Base-by-base conservation (phyloP, 2,329 filamentous ascomycete species). In the Nemania sp. region DNA sequence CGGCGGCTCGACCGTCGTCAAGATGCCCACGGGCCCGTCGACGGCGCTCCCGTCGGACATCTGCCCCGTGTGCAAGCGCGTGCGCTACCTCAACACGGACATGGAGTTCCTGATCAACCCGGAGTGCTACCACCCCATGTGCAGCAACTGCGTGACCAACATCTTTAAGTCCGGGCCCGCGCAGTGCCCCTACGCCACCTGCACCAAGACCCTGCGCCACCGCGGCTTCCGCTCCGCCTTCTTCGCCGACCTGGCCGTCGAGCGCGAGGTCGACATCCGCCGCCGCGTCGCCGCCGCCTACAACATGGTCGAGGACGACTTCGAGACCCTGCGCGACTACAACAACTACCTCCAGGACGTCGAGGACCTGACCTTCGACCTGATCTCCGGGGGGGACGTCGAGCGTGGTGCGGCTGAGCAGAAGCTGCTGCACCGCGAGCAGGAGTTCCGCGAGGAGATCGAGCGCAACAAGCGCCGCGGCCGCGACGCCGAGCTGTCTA, bases 121-220 rank as follows among this genome's bases (percentile, higher is more conserved):
- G 8, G 94, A 97, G 85, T 99, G 96, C 87, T 99, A 99, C 85
- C 96, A 99, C 85, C 93, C 93, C 74, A 98, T 99, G 93, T 99
- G 96, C 85, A 92, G 93, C 79, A 94, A 93, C 65, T 99, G 96
- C 83, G 94, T 98, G 49, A 92, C 95, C 80, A 92, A 95, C 64
- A 93, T 98, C 75, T 99, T 98, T 86, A 92, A 92, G 41, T 90
- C 93, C 63, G 96, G 96, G 0, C 96, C 96, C 0, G 93, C 94
- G 64, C 92, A 94, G 69, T 99, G 97, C 78, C 96, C 96, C 0
- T 93, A 98, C 66, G 93, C 93, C 0, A 92, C 92, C 47, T 99
- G 96, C 82, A 88, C 90, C 78, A 91, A 92, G 79, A 98, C 94
- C 0, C 86, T 99, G 5, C 91, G 96, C 1, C 93, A 94, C 76